Percentiles rank a stretch among this genome's conserved stretches.
Conservation (phyloP, 2,329 filamentous ascomycete genomes). For the Emmonsiellopsis sp. region DNA sequence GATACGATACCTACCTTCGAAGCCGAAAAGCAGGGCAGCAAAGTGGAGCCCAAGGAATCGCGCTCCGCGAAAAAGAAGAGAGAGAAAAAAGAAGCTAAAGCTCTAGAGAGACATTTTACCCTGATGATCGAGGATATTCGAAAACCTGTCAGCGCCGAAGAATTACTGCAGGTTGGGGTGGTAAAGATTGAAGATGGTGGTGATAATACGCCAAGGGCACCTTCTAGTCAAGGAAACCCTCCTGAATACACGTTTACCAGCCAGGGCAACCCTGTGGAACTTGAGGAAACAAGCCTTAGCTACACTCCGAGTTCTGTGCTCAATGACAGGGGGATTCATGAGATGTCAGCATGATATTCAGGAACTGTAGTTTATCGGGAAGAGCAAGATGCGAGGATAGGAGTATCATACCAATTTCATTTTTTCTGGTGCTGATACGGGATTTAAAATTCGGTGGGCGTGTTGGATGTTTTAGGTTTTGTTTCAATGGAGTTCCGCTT, state of each 20-base stretch:
- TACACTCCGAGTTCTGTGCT: neutral
- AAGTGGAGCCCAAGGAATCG: neutral
- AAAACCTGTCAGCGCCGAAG: neutral
- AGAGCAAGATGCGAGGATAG: neutral
- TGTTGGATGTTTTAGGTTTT: neutral
- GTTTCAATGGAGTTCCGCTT: neutral
- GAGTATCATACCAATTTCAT: neutral
- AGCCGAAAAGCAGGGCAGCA: neutral
- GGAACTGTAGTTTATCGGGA: neutral
- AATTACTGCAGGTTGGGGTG: neutral
- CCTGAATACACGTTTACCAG: neutral
- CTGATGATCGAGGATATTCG: conserved; percentile 5
- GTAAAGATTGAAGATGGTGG: neutral
- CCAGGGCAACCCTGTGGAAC: neutral
- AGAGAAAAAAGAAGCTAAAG: conserved; percentile 7
- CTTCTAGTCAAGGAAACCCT: neutral
- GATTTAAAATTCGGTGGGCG: no score
- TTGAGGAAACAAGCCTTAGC: neutral
- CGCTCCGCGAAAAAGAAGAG: neutral
- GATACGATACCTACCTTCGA: neutral
- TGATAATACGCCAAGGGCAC: neutral
- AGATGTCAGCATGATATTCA: neutral
- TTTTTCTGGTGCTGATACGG: neutral
- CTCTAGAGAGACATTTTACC: conserved; percentile 6
- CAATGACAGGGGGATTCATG: neutral